Percentiles rank a stretch among this genome's conserved stretches.
These are phyloP conservation scores for Dendrobium nobile DNA, from an alignment of 106 monocot species.

Conservation along the genomic window DNA sequence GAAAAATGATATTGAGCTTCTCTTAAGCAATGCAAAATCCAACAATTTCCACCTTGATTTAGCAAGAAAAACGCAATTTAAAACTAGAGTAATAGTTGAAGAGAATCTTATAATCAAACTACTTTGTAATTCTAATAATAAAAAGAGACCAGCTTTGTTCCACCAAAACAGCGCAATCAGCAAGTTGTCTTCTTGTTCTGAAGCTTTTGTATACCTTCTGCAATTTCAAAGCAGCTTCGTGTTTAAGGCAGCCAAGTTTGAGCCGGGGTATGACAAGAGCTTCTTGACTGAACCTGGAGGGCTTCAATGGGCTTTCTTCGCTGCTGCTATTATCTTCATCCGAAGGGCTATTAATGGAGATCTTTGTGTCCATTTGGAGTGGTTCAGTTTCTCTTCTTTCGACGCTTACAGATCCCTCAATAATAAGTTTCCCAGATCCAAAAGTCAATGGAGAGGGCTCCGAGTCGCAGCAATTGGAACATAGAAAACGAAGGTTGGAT, in stretches of 20 bases:
- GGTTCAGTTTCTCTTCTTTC: slow-evolving; percentile 27
- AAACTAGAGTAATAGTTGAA: background rate
- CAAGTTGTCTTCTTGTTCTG: slow-evolving; percentile 79
- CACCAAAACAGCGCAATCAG: slow-evolving; percentile 87
- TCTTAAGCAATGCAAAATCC: slow-evolving; percentile 68
- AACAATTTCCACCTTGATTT: slow-evolving; percentile 56
- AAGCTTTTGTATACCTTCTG: slow-evolving; percentile 97
- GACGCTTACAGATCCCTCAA: slow-evolving; percentile 55
- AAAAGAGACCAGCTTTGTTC: slow-evolving; percentile 64
- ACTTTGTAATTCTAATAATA: background rate
- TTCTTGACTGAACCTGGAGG: slow-evolving; percentile 14
- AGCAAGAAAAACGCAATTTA: background rate
- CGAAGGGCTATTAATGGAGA: slow-evolving; percentile 22
- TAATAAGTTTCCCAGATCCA: slow-evolving; percentile 51
- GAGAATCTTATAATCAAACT: background rate
- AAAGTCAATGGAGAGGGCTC: slow-evolving; percentile 29
- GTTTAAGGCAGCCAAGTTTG: slow-evolving; percentile 20
- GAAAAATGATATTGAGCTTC: slow-evolving; percentile 72
- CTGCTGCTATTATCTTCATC: background rate
- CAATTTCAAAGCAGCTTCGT: slow-evolving; percentile 66
- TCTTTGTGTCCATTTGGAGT: slow-evolving; percentile 22
- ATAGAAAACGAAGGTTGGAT: slow-evolving; percentile 17
- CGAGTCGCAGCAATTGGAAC: slow-evolving; percentile 35
- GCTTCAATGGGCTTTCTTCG: background rate
- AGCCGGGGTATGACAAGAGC: background rate